phyloP scores from a whole-genome alignment of 1,284 basidiomycete species.

The Puccinia polysora region DNA sequence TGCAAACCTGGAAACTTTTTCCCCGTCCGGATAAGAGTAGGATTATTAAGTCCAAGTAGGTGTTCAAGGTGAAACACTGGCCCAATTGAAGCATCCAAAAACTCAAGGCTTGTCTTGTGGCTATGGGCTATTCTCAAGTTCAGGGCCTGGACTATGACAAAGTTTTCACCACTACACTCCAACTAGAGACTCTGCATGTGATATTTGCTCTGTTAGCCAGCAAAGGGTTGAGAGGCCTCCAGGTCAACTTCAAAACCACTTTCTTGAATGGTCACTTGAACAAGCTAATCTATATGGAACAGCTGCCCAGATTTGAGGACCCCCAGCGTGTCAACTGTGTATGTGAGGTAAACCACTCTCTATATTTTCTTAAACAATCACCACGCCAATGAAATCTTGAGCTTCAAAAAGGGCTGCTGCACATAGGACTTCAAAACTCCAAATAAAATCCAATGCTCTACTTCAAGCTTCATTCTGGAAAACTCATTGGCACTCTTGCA shows the following conservation, averaged over 20 bases:
- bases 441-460: slow-evolving; percentile 29
- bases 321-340: slow-evolving; percentile 10
- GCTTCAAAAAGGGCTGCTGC: slow-evolving; percentile 1
- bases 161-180: slow-evolving; percentile 36
- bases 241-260: slow-evolving; percentile 33
- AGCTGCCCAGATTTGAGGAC: slow-evolving; percentile 17
- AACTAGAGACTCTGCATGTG: background rate
- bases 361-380: slow-evolving; percentile 41
- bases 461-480: background rate
- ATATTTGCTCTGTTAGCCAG: slow-evolving; percentile 18
- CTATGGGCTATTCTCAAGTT: slow-evolving; percentile 43
- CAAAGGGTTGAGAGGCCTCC: slow-evolving; percentile 4
- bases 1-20: background rate
- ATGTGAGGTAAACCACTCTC: slow-evolving; percentile 15
- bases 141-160: slow-evolving; percentile 44
- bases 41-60: no score
- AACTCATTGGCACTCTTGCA: background rate
- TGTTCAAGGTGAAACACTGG: slow-evolving; percentile 43
- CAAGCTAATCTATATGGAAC: slow-evolving; percentile 29
- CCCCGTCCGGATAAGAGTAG: background rate
- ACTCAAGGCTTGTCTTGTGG: slow-evolving; percentile 42
- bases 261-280: slow-evolving; percentile 34
- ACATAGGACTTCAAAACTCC: background rate
- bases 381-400: slow-evolving; percentile 22
- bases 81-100: slow-evolving; percentile 29